Conservation (phyloP, 176 grass and related monocot genomes). For the Bromus sterilis region DNA sequence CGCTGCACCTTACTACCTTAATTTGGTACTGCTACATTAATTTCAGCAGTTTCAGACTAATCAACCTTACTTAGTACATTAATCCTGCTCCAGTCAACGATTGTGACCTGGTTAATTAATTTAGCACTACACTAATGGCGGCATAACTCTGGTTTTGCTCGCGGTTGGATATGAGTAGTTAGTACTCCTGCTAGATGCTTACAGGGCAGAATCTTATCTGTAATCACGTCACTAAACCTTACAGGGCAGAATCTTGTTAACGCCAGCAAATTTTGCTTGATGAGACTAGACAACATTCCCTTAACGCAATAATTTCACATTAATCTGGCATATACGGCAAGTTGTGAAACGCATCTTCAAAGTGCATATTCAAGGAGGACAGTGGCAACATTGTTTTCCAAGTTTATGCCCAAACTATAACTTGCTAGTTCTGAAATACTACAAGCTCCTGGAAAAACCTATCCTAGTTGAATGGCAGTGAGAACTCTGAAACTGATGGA, state of each 20-base stretch:
- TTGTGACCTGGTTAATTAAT: neutral
- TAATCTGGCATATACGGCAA: too few species aligned
- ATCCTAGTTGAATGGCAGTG: conserved; percentile 5
- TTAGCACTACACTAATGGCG: neutral
- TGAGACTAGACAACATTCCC: neutral
- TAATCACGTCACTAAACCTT: neutral
- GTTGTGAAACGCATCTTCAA: too few species aligned
- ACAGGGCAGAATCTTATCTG: neutral
- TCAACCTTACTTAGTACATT: too few species aligned
- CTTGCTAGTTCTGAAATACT: neutral
- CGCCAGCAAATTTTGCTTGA: neutral
- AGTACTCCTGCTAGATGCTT: neutral
- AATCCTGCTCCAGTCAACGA: conserved; percentile 3
- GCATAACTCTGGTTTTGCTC: neutral
- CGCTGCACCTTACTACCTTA: neutral
- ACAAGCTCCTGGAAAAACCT: neutral
- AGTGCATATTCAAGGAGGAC: too few species aligned
- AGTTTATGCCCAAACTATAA: neutral
- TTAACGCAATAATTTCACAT: neutral
- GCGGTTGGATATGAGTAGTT: neutral
- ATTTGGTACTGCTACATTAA: too few species aligned
- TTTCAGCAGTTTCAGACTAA: too few species aligned
- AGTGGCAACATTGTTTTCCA: neutral
- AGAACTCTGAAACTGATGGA: neutral
- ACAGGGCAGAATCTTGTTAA: too few species aligned